Percentiles rank a stretch among this genome's conserved stretches.
phyloP scores from a whole-genome alignment of 2,329 filamentous ascomycete species.

The Orbilia oligospora region DNA sequence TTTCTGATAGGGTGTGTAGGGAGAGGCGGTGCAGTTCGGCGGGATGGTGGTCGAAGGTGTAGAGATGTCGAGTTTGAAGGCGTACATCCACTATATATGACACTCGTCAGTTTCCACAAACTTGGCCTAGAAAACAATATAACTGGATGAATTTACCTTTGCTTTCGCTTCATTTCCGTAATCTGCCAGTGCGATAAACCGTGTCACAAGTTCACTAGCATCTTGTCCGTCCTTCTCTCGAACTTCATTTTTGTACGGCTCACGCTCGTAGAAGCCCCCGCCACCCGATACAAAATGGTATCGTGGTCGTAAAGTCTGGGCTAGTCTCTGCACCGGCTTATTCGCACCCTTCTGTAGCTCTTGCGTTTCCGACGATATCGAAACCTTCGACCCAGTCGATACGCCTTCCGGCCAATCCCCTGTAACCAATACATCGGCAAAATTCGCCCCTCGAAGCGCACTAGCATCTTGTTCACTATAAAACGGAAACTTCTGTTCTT shows the following conservation, averaged over 20 bases:
- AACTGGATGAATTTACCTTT: slow-evolving; percentile 74
- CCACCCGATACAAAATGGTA: slow-evolving; percentile 82
- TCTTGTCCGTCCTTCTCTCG: slow-evolving; percentile 68
- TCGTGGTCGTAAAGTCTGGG: slow-evolving; percentile 83
- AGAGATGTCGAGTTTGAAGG: slow-evolving; percentile 78
- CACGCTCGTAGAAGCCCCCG: slow-evolving; percentile 85
- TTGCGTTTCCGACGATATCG: slow-evolving; percentile 67
- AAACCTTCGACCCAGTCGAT: slow-evolving; percentile 76
- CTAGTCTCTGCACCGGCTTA: slow-evolving; percentile 83
- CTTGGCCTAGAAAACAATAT: neutral
- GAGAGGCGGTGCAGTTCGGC: slow-evolving; percentile 80
- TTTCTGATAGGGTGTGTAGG: slow-evolving; percentile 74
- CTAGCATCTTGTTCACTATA: slow-evolving; percentile 84
- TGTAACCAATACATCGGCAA: slow-evolving; percentile 88
- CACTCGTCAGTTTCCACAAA: neutral
- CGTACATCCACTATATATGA: slow-evolving; percentile 69
- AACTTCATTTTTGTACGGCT: slow-evolving; percentile 74
- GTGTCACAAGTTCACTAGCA: slow-evolving; percentile 74
- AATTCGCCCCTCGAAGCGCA: slow-evolving; percentile 80
- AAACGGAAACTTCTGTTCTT: slow-evolving; percentile 81
- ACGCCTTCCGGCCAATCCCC: slow-evolving; percentile 85
- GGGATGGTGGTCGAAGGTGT: slow-evolving; percentile 75
- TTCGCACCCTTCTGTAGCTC: slow-evolving; percentile 67
- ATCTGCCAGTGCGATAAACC: slow-evolving; percentile 89
- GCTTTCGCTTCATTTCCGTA: slow-evolving; percentile 82